These are phyloP conservation scores for Thinopyrum elongatum DNA, from an alignment of 176 grass and related monocot species.

Conservation along the genomic window DNA sequence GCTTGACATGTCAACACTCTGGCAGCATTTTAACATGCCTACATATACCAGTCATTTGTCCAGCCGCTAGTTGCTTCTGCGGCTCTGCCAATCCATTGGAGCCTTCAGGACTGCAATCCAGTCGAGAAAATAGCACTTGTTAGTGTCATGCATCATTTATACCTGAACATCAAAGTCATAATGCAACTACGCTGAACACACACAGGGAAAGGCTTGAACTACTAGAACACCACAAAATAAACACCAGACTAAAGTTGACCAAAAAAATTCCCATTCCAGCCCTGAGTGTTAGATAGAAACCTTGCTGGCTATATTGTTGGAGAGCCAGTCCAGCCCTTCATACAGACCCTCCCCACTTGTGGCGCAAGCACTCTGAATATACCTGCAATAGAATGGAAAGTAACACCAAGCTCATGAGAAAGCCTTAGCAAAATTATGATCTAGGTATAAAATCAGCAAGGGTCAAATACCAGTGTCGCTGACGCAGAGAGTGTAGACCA, in stretches of 20 bases:
- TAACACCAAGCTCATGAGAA: not conserved
- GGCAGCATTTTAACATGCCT: not conserved
- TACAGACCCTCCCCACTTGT: constrained; percentile 25
- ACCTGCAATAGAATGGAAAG: not conserved
- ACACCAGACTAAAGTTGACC: not conserved
- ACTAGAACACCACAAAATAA: not conserved
- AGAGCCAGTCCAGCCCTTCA: constrained; percentile 23
- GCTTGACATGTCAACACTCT: not conserved
- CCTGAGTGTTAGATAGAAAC: not conserved
- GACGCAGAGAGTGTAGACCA: constrained; percentile 30
- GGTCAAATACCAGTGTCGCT: constrained; percentile 23
- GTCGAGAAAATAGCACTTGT: not conserved
- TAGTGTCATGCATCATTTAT: not conserved
- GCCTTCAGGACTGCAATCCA: constrained; percentile 1
- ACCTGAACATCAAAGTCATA: constrained; percentile 2
- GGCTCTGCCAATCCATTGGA: not conserved
- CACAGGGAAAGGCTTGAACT: not conserved
- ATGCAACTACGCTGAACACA: not conserved
- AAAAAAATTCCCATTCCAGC: not conserved
- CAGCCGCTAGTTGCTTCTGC: not conserved
- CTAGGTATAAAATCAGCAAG: not conserved
- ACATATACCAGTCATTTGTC: not conserved
- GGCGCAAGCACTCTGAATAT: constrained; percentile 26
- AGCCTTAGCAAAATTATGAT: not conserved
- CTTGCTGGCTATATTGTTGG: constrained; percentile 22